Evolutionary conservation across 2,329 filamentous ascomycete species (phyloP).

Genomic region (Trichoderma polysporum): DNA sequence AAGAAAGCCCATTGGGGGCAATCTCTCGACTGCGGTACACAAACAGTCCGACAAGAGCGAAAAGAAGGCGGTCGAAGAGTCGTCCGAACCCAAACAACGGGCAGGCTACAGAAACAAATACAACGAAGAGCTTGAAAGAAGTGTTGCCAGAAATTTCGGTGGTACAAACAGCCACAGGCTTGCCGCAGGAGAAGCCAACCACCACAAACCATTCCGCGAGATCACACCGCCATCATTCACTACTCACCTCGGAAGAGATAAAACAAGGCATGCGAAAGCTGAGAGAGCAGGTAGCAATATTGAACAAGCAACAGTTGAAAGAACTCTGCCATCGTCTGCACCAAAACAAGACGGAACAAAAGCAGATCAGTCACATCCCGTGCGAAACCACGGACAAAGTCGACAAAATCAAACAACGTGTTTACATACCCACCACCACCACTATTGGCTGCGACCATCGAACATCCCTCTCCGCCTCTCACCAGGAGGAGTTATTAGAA

Average conservation of each 20-base stretch:
- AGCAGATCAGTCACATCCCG: conserved; percentile 28
- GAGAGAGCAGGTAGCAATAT: conserved; percentile 12
- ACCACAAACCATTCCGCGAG: neutral
- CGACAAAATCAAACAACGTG: conserved; percentile 39
- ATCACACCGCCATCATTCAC: neutral
- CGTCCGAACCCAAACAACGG: neutral
- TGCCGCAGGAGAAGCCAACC: neutral
- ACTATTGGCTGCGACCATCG: conserved; percentile 54
- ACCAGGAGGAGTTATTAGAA: neutral
- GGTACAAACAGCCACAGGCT: neutral
- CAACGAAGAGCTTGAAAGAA: neutral
- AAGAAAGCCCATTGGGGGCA: neutral
- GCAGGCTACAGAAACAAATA: neutral
- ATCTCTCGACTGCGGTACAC: neutral
- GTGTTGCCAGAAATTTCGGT: neutral
- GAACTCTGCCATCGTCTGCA: neutral
- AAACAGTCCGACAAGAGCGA: neutral
- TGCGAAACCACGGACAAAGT: conserved; percentile 27
- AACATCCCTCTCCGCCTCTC: conserved; percentile 24
- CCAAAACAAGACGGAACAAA: conserved; percentile 16
- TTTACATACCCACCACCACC: conserved; percentile 60
- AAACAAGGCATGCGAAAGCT: conserved; percentile 23
- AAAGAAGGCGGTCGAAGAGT: neutral
- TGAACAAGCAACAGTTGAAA: conserved; percentile 12
- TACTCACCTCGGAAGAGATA: conserved; percentile 12